These are phyloP conservation scores for Talaromyces sp. DNA, from an alignment of 2,329 filamentous ascomycete species.

Conservation along the genomic window DNA sequence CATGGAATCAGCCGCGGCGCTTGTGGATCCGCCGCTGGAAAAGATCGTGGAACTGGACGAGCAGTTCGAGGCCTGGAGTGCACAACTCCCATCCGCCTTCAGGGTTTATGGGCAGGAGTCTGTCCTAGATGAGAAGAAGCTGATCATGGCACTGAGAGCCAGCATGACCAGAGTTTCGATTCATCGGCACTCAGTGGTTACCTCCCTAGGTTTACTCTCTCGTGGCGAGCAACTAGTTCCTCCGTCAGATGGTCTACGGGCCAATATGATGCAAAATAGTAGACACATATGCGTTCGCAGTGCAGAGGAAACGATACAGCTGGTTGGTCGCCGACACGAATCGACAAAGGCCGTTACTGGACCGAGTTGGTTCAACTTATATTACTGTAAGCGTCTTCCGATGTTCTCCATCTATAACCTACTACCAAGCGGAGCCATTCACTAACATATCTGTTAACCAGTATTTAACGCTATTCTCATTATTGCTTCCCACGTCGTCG, in stretches of 20 bases:
- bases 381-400: slow-evolving; percentile 11
- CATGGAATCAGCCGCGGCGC: slow-evolving; percentile 11
- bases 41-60: slow-evolving; percentile 15
- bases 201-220: slow-evolving; percentile 10
- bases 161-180: slow-evolving; percentile 14
- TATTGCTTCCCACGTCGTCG: slow-evolving; percentile 14
- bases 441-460: background rate
- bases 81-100: slow-evolving; percentile 8
- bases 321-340: slow-evolving; percentile 14
- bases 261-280: slow-evolving; percentile 16
- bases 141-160: slow-evolving; percentile 14
- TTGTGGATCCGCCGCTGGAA: slow-evolving; percentile 13
- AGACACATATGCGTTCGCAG: slow-evolving; percentile 14
- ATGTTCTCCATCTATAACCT: background rate
- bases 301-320: slow-evolving; percentile 13
- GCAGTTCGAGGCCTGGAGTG: slow-evolving; percentile 11
- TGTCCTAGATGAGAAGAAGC: slow-evolving; percentile 6
- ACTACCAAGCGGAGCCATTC: background rate
- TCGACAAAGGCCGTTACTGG: slow-evolving; percentile 11
- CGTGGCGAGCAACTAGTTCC: background rate
- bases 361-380: slow-evolving; percentile 15
- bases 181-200: slow-evolving; percentile 13
- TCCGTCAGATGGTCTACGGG: slow-evolving; percentile 11
- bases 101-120: slow-evolving; percentile 5
- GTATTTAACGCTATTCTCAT: slow-evolving; percentile 17